Conservation (phyloP, 805 yeast species). For the Clavispora santaluciae region DNA sequence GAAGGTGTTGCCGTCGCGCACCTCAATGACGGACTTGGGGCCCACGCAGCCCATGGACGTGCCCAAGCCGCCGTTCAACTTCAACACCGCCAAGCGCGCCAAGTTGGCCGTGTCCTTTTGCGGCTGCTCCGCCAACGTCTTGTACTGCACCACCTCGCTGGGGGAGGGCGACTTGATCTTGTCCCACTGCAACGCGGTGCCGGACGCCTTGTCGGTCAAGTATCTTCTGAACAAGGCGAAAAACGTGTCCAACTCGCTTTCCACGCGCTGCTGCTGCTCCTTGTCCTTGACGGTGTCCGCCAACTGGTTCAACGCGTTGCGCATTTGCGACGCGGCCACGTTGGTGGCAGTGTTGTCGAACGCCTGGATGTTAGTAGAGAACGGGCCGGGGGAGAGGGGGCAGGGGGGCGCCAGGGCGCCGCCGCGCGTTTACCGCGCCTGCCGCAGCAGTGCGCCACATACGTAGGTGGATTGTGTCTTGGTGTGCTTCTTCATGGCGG, state of each 20-base stretch:
- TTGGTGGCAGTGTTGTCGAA: slow-evolving; percentile 93
- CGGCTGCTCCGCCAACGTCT: slow-evolving; percentile 33
- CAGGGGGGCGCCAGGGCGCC: not conserved
- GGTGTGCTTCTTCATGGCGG: slow-evolving; percentile 47
- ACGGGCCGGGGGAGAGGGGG: not conserved
- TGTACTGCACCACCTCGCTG: slow-evolving; percentile 84
- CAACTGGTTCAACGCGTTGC: slow-evolving; percentile 86
- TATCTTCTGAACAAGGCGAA: slow-evolving; percentile 92
- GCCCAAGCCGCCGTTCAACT: slow-evolving; percentile 97
- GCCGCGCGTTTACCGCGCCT: not conserved
- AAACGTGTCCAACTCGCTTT: slow-evolving; percentile 89
- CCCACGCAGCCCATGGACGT: slow-evolving; percentile 99
- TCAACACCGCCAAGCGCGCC: slow-evolving; percentile 86
- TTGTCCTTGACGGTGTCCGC: slow-evolving; percentile 71
- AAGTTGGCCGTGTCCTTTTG: slow-evolving; percentile 42
- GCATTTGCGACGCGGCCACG: slow-evolving; percentile 96
- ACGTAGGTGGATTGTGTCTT: slow-evolving; percentile 70
- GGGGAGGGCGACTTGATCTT: slow-evolving; percentile 86
- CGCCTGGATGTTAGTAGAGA: slow-evolving; percentile 45
- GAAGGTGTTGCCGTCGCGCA: slow-evolving; percentile 96
- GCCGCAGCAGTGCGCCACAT: slow-evolving; percentile 24
- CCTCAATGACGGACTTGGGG: slow-evolving; percentile 96
- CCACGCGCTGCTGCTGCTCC: slow-evolving; percentile 55
- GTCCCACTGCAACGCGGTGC: slow-evolving; percentile 87
- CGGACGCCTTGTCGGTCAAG: slow-evolving; percentile 81